Percentiles rank a stretch among this genome's conserved stretches.
These are phyloP conservation scores for Phytophthora sp. DNA, from an alignment of 352 stramenopile species.

Conservation along the genomic window DNA sequence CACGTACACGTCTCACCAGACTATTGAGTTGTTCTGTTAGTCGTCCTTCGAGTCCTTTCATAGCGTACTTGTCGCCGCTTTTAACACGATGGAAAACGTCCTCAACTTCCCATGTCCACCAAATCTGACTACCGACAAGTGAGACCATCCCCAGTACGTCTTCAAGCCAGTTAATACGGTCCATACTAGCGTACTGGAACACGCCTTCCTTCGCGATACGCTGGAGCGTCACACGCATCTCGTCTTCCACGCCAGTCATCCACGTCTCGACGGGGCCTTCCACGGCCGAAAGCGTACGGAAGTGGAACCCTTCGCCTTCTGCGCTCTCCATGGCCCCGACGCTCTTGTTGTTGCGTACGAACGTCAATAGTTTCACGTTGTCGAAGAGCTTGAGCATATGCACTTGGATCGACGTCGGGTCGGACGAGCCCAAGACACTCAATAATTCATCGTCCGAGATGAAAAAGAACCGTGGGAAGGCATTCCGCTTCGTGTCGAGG, in stretches of 20 bases:
- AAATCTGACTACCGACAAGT: slow-evolving; percentile 92
- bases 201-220: slow-evolving; percentile 94
- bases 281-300: slow-evolving; percentile 75
- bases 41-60: slow-evolving; percentile 93
- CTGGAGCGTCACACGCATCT: slow-evolving; percentile 90
- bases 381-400: slow-evolving; percentile 97
- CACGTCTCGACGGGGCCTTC: slow-evolving; percentile 93
- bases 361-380: slow-evolving; percentile 93
- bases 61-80: slow-evolving; percentile 92
- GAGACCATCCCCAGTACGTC: slow-evolving; percentile 93
- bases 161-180: slow-evolving; percentile 88
- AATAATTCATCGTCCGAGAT: slow-evolving; percentile 95
- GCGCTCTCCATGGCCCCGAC: slow-evolving; percentile 92
- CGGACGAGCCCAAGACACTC: slow-evolving; percentile 90
- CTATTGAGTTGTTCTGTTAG: slow-evolving; percentile 91
- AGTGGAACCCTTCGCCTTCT: slow-evolving; percentile 91
- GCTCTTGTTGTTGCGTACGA: slow-evolving; percentile 89
- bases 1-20: slow-evolving; percentile 90
- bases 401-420: slow-evolving; percentile 93
- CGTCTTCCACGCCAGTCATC: slow-evolving; percentile 93
- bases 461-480: slow-evolving; percentile 95
- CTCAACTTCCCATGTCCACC: slow-evolving; percentile 95
- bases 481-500: slow-evolving; percentile 90
- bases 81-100: slow-evolving; percentile 92
- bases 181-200: slow-evolving; percentile 90